Conservation (phyloP, 2,329 filamentous ascomycete genomes). For the Microcyclosporella mali region DNA sequence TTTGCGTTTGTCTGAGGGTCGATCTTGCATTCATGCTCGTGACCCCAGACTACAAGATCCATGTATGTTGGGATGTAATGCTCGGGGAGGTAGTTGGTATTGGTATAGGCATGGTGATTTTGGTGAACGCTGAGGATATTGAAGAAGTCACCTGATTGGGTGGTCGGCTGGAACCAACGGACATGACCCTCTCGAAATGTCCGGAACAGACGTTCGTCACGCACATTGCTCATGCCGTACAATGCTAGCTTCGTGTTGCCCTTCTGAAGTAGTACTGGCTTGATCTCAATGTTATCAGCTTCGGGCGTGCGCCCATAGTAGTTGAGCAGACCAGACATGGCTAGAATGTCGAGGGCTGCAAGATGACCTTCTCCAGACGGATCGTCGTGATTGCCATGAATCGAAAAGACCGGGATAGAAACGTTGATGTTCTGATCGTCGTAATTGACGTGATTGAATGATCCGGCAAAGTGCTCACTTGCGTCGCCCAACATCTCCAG, state of each 20-base stretch:
- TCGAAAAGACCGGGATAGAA: constrained; percentile 94
- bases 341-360: constrained; percentile 83
- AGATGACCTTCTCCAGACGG: constrained; percentile 92
- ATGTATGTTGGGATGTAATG: constrained; percentile 87
- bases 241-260: constrained; percentile 86
- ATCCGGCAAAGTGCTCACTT: constrained; percentile 70
- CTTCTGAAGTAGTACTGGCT: constrained; percentile 88
- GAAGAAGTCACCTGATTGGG: constrained; percentile 86
- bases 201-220: constrained; percentile 88
- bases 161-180: constrained; percentile 79
- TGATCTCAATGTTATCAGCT: constrained; percentile 86
- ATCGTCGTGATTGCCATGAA: constrained; percentile 97
- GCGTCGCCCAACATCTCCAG: constrained; percentile 92
- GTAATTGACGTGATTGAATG: constrained; percentile 94
- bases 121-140: constrained; percentile 93
- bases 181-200: constrained; percentile 91
- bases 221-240: constrained; percentile 91
- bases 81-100: constrained; percentile 91
- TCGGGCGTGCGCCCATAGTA: constrained; percentile 92
- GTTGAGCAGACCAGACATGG: constrained; percentile 86
- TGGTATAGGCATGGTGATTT: constrained; percentile 86
- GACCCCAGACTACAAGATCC: constrained; percentile 90
- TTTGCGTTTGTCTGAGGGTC: constrained; percentile 77
- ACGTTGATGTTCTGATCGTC: constrained; percentile 96
- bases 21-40: constrained; percentile 94